phyloP scores from a whole-genome alignment of 306 rosid genomes.

The Fragaria ananassa region DNA sequence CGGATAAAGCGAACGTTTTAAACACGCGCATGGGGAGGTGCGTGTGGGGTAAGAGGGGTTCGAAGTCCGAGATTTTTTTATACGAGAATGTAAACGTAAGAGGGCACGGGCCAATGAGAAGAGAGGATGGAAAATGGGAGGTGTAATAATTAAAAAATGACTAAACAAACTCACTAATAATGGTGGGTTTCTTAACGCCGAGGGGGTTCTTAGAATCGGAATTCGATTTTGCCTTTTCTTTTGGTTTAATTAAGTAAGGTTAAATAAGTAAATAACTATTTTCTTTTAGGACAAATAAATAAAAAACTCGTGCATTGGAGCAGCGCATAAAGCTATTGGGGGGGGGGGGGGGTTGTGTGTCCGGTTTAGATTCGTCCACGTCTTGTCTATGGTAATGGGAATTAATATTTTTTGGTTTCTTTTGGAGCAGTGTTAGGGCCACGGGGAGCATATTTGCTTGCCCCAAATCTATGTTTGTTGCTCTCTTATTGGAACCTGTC shows the following conservation, averaged over 20 bases:
- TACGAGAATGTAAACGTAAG: neutral
- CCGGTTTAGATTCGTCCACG: slow-evolving; percentile 14
- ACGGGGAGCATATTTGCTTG: slow-evolving; percentile 42
- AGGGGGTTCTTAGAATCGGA: slow-evolving; percentile 22
- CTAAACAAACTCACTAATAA: neutral
- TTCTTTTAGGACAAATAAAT: no score
- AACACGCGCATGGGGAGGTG: slow-evolving; percentile 6
- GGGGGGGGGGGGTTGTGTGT: slow-evolving; percentile 11
- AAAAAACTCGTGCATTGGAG: slow-evolving; percentile 23
- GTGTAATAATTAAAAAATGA: neutral
- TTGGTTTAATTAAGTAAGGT: neutral
- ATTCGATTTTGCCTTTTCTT: slow-evolving; percentile 37
- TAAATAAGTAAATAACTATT: no score
- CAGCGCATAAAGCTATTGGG: slow-evolving; percentile 13
- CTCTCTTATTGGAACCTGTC: neutral
- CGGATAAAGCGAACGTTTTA: neutral
- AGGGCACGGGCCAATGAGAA: neutral
- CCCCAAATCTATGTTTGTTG: slow-evolving; percentile 12
- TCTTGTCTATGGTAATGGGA: neutral
- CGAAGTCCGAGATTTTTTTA: neutral
- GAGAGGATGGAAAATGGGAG: neutral
- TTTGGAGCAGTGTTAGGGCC: slow-evolving; percentile 38
- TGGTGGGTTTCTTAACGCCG: neutral
- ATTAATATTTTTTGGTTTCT: neutral
- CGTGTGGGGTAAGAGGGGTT: neutral